A percentile compares a stretch with the other conserved stretches of the same genome.
Evolutionary conservation across 164 flowering plant species (phyloP).

Genomic region (grape (Vitis vinifera)): ASM3070453v1 NC_081823.1:2494001-2494500

Average conservation of each 20-base stretch:
- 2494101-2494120: conserved; percentile 94
- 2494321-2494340: no score
- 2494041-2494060: conserved; percentile 93
- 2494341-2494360: no score
- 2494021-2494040: conserved; percentile 74
- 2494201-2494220: neutral
- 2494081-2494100: conserved; percentile 76
- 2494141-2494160: conserved; percentile 88
- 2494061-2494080: conserved; percentile 81
- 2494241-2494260: neutral
- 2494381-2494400: no score
- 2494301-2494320: no score
- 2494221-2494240: neutral
- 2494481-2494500: no score
- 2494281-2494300: neutral
- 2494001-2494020: conserved; percentile 92
- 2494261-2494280: neutral
- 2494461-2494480: no score
- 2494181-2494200: neutral
- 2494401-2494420: no score
- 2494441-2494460: no score
- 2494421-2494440: no score
- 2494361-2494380: no score
- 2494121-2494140: conserved; percentile 48
- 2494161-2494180: conserved; percentile 84